Evolutionary conservation across 2,329 filamentous ascomycete species (phyloP).

Genomic region (Coniella vitis): DNA sequence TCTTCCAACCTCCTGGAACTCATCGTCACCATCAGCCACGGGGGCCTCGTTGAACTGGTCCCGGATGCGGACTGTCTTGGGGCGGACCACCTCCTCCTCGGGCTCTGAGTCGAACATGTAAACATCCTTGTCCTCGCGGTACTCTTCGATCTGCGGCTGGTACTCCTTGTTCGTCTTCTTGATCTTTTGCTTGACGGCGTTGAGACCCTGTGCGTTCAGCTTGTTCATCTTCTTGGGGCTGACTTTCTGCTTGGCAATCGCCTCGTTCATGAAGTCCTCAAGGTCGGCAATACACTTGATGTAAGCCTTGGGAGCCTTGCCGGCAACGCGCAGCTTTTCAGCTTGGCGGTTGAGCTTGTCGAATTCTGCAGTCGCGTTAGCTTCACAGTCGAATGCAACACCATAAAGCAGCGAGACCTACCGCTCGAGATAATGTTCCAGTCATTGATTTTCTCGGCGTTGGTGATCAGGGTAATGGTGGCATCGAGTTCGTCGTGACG

Average conservation of each 20-base stretch:
- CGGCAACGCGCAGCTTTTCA: slow-evolving; percentile 67
- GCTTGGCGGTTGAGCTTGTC: slow-evolving; percentile 90
- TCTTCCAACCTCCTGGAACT: slow-evolving; percentile 82
- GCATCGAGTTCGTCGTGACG: slow-evolving; percentile 87
- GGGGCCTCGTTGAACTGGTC: slow-evolving; percentile 40
- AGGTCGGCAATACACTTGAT: slow-evolving; percentile 89
- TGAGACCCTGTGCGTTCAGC: slow-evolving; percentile 86
- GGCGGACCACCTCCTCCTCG: slow-evolving; percentile 56
- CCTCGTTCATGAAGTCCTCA: slow-evolving; percentile 91
- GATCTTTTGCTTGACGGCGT: slow-evolving; percentile 96
- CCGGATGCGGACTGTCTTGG: slow-evolving; percentile 43
- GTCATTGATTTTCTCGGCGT: slow-evolving; percentile 94
- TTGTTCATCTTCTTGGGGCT: slow-evolving; percentile 98
- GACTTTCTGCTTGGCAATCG: slow-evolving; percentile 91
- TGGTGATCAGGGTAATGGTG: slow-evolving; percentile 87
- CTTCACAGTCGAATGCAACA: background rate
- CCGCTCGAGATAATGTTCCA: slow-evolving; percentile 89
- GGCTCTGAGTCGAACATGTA: slow-evolving; percentile 77
- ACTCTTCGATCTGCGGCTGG: slow-evolving; percentile 78
- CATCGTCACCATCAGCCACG: slow-evolving; percentile 64
- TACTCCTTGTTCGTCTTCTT: slow-evolving; percentile 99
- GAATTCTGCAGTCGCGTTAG: slow-evolving; percentile 57
- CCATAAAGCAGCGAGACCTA: slow-evolving; percentile 38
- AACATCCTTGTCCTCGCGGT: slow-evolving; percentile 74
- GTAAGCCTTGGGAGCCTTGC: slow-evolving; percentile 82